Evolutionary conservation across 1,139 yeast species (phyloP).

Genomic region (Debaryomycetaceae sp.): DNA sequence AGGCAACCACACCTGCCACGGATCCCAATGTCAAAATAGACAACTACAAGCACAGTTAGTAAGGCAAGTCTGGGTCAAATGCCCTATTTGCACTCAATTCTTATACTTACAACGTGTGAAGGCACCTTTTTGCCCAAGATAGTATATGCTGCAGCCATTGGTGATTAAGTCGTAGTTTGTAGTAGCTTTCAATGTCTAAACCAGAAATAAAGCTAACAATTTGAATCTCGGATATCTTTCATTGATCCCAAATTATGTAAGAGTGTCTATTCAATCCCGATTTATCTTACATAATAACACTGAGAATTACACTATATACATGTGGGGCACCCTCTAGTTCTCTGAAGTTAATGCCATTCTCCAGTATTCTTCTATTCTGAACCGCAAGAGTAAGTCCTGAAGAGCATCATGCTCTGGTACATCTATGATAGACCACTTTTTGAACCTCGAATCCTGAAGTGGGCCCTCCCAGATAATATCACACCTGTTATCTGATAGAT

Average conservation of each 20-base stretch:
- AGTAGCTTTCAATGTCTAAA: background rate
- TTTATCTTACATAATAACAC: background rate
- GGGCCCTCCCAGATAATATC: conserved; percentile 75
- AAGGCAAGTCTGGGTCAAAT: background rate
- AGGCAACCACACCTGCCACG: conserved; percentile 40
- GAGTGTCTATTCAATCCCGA: background rate
- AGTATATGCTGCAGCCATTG: conserved; percentile 61
- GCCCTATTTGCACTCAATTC: background rate
- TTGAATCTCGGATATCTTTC: background rate
- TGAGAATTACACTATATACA: conserved; percentile 2
- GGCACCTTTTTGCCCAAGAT: conserved; percentile 64
- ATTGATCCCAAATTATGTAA: background rate
- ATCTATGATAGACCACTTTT: conserved; percentile 57
- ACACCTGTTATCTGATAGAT: conserved; percentile 44
- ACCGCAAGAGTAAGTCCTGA: conserved; percentile 44
- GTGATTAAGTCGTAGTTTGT: no score
- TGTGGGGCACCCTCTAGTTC: conserved; percentile 15
- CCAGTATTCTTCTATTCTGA: conserved; percentile 62
- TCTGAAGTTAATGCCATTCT: conserved; percentile 32
- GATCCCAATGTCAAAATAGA: conserved; percentile 45
- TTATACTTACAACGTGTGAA: conserved; percentile 54
- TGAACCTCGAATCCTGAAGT: conserved; percentile 49
- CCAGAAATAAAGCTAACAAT: background rate
- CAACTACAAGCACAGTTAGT: conserved; percentile 23
- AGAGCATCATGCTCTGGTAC: conserved; percentile 55